Evolutionary conservation across 164 flowering plant genomes (phyloP).

Genomic region (Taxillus chinensis): DNA sequence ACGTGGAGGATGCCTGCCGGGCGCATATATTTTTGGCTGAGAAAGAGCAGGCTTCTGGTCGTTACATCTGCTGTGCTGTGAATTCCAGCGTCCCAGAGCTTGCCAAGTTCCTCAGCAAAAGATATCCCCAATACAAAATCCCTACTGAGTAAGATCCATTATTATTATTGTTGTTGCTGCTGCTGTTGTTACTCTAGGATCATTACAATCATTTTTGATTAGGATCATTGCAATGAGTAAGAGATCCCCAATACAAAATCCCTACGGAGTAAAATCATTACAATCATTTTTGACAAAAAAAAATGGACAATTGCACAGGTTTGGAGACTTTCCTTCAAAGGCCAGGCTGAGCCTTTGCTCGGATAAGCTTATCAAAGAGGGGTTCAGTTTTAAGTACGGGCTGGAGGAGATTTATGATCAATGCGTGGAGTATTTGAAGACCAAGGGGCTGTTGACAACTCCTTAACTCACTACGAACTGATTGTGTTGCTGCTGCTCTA

Average conservation of each 20-base stretch:
- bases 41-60: conserved; percentile 64
- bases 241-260: too few relatives aligned
- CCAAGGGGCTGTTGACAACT: conserved; percentile 27
- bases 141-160: conserved; percentile 47
- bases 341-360: conserved; percentile 57
- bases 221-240: too few relatives aligned
- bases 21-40: conserved; percentile 70
- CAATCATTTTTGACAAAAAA: too few relatives aligned
- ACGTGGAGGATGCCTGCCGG: conserved; percentile 61
- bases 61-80: conserved; percentile 54
- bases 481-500: too few relatives aligned
- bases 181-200: too few relatives aligned
- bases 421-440: conserved; percentile 45
- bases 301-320: conserved; percentile 30
- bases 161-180: background rate
- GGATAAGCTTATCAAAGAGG: conserved; percentile 55
- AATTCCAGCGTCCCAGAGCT: conserved; percentile 60
- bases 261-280: too few relatives aligned
- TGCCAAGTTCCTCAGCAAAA: conserved; percentile 45
- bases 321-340: conserved; percentile 50
- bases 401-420: conserved; percentile 58
- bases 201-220: too few relatives aligned
- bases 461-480: too few relatives aligned
- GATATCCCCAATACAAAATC: conserved; percentile 54
- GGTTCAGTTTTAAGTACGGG: conserved; percentile 65